phyloP scores from a whole-genome alignment of 495 filamentous ascomycete species.

The Aspergillus affinis region DNA sequence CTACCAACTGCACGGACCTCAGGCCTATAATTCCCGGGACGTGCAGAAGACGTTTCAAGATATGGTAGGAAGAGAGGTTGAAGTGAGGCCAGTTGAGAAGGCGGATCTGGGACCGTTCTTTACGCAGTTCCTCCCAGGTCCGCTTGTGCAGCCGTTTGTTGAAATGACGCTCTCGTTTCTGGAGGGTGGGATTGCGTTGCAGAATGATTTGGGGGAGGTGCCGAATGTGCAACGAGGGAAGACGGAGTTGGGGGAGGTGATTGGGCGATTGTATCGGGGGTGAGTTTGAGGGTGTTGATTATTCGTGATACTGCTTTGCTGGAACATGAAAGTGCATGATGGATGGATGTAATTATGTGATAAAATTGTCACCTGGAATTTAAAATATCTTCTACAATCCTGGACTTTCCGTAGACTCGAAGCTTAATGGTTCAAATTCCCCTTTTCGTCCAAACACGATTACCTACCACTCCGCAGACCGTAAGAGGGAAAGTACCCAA shows the following conservation, averaged over 20 bases:
- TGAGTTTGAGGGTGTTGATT: not conserved
- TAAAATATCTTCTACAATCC: no score
- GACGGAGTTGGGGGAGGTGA: conserved; percentile 8
- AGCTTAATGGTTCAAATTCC: no score
- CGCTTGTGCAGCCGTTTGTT: conserved; percentile 2
- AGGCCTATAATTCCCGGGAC: not conserved
- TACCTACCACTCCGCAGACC: no score
- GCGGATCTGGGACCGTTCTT: conserved; percentile 4
- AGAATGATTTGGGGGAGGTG: not conserved
- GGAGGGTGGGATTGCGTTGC: conserved; percentile 6
- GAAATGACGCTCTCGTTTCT: conserved; percentile 14
- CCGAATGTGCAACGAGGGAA: not conserved
- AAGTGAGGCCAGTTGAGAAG: conserved; percentile 2
- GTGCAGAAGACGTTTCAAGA: conserved; percentile 5
- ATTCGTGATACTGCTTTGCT: no score
- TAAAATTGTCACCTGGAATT: no score
- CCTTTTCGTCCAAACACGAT: no score
- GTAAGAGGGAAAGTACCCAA: no score
- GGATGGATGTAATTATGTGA: no score
- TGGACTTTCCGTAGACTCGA: no score
- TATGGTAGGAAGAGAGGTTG: not conserved
- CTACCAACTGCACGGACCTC: conserved; percentile 8
- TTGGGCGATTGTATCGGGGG: not conserved
- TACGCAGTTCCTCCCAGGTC: conserved; percentile 6
- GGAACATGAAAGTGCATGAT: no score